Conservation (phyloP, 2,329 filamentous ascomycete genomes). For the Arthrobotrys musiformis region DNA sequence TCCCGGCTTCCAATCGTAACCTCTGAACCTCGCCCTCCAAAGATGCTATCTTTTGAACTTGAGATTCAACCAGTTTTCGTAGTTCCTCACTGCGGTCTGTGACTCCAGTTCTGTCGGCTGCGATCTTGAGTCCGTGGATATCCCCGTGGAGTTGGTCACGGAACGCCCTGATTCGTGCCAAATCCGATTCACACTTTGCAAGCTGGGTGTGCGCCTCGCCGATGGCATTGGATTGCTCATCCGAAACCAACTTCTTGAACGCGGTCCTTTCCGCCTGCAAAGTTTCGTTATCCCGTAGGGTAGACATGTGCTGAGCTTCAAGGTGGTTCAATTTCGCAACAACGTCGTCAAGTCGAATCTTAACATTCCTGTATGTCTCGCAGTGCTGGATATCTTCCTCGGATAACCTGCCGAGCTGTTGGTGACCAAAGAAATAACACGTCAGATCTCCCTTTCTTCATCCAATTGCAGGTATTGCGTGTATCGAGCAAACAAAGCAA, state of each 20-base stretch:
- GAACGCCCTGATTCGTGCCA: constrained; percentile 83
- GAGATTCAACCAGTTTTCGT: constrained; percentile 80
- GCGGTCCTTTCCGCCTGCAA: constrained; percentile 84
- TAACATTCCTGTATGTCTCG: constrained; percentile 91
- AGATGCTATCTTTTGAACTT: constrained; percentile 81
- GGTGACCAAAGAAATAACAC: constrained; percentile 31
- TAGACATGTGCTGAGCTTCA: constrained; percentile 84
- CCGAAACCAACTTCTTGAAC: constrained; percentile 82
- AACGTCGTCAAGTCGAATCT: constrained; percentile 88
- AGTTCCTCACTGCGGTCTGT: constrained; percentile 74
- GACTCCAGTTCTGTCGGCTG: constrained; percentile 78
- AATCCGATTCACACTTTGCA: constrained; percentile 81
- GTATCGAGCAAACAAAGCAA: constrained; percentile 43
- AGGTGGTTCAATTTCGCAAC: constrained; percentile 91
- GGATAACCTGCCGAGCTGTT: constrained; percentile 75
- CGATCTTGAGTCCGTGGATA: constrained; percentile 79
- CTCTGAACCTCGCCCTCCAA: constrained; percentile 85
- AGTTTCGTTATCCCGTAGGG: constrained; percentile 86
- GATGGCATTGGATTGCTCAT: constrained; percentile 77
- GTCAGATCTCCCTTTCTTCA: constrained; percentile 55
- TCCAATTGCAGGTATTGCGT: constrained; percentile 37
- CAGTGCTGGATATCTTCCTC: constrained; percentile 95
- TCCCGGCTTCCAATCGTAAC: constrained; percentile 70
- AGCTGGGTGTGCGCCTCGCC: constrained; percentile 85
- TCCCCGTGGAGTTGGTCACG: constrained; percentile 89